Evolutionary conservation across 2,329 filamentous ascomycete species (phyloP), one percentile per base, ranked within the genome.

Genomic region (Phoma sp.): DNA sequence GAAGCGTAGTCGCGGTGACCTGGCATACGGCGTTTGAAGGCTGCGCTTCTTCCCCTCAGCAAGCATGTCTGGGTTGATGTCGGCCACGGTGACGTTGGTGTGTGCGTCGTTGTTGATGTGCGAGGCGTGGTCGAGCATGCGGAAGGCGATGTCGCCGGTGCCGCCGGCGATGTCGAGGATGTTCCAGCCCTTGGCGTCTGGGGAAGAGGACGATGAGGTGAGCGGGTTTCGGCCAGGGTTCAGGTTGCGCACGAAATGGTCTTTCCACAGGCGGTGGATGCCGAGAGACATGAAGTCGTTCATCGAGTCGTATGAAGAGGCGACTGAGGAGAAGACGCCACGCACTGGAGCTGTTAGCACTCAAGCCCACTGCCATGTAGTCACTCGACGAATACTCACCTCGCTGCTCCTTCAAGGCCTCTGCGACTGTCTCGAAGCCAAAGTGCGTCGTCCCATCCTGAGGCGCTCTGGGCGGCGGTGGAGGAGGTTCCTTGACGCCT

Each of bases 221-320:
- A 75, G 80, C 50, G 68, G 81, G 64, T 79, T 78, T 1, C 79
- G 84, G 62, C 93, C 93, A 0, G 95, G 94, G 74, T 97, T 95
- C 29, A 99, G 85, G 31, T 88, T 89, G 64, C 91, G 88, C 40
- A 99, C 94, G 76, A 98, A 99, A 78, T 96, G 88, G 78, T 98
- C 94, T 81, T 90, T 99, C 95, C 95, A 99, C 33, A 99, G 81
- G 38, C 95, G 90, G 77, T 99, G 95, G 78, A 96, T 93, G 51
- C 95, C 95, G 43, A 99, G 85, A 7, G 95, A 98, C 95, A 99
- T 99, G 65, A 98, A 84, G 76, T 99, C 95, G 80, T 99, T 99
- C 95, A 99, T 99, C 60, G 88, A 89, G 77, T 99, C 95, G 79
- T 99, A 99, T 17, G 90, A 92, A 60, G 91, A 88, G 64, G 95